phyloP scores from a whole-genome alignment of 768 basidiomycete species.

The Hericium coralloides region DNA sequence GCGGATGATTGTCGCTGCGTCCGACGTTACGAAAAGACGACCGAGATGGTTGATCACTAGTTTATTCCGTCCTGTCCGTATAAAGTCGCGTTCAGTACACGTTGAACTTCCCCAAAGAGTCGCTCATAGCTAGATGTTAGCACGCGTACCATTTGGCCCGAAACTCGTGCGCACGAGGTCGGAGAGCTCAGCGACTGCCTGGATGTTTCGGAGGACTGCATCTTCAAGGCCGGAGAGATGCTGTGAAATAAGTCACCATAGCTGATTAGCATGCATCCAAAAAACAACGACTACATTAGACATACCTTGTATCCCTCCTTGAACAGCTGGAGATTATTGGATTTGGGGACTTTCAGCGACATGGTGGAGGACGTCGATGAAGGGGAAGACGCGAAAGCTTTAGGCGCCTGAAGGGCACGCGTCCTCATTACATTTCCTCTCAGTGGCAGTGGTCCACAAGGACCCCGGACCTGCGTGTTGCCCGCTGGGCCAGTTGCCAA shows the following conservation, averaged over 20 bases:
- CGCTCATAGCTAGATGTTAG: not conserved
- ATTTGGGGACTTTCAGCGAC: conserved; percentile 92
- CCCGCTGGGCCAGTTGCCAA: too few species aligned
- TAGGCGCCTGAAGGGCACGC: too few species aligned
- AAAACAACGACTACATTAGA: not conserved
- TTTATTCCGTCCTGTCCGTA: conserved; percentile 77
- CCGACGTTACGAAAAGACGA: conserved; percentile 92
- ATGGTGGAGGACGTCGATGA: conserved; percentile 29
- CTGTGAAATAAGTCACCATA: not conserved
- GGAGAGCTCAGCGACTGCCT: conserved; percentile 90
- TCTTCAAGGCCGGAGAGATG: conserved; percentile 68
- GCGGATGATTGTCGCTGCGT: conserved; percentile 96
- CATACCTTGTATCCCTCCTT: conserved; percentile 93
- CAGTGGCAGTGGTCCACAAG: too few species aligned
- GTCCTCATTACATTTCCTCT: too few species aligned
- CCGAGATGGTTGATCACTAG: conserved; percentile 97
- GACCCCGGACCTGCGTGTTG: too few species aligned
- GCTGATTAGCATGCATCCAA: not conserved
- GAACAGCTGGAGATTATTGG: conserved; percentile 85
- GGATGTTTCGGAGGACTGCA: conserved; percentile 93
- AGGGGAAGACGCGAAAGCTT: not conserved
- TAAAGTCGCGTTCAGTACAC: not conserved
- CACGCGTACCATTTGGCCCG: conserved; percentile 80
- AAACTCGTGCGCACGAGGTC: conserved; percentile 95
- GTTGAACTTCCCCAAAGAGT: not conserved